Evolutionary conservation across 768 basidiomycete genomes (phyloP).

Genomic region (Cyathus striatus): DNA sequence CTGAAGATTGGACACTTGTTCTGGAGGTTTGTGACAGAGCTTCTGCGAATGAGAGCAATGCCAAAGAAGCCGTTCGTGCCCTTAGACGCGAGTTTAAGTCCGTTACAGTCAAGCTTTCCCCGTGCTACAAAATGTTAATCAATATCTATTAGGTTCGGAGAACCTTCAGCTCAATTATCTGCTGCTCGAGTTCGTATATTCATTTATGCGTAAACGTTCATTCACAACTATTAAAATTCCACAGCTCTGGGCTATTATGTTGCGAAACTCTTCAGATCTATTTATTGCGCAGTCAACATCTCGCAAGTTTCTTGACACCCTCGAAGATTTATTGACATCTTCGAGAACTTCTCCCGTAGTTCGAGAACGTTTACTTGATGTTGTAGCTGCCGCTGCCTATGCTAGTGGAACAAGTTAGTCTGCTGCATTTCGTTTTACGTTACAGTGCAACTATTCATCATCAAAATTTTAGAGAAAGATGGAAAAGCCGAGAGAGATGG

Average conservation of each 20-base stretch:
- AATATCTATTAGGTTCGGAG: conserved; percentile 50
- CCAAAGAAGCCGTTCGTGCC: conserved; percentile 82
- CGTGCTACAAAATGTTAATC: conserved; percentile 3
- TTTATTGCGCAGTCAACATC: conserved; percentile 68
- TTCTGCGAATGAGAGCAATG: conserved; percentile 62
- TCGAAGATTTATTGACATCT: conserved; percentile 68
- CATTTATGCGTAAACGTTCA: not conserved
- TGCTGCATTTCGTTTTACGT: conserved; percentile 1
- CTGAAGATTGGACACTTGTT: conserved; percentile 79
- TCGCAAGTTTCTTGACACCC: conserved; percentile 73
- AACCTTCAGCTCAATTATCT: conserved; percentile 69
- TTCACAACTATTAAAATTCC: conserved; percentile 2
- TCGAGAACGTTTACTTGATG: conserved; percentile 72
- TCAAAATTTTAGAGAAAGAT: conserved; percentile 12
- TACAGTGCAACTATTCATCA: not conserved
- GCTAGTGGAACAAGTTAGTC: conserved; percentile 46
- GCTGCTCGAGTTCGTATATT: conserved; percentile 58
- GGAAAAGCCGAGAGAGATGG: conserved; percentile 30
- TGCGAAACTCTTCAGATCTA: conserved; percentile 69
- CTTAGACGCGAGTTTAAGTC: conserved; percentile 85
- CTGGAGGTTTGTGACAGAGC: conserved; percentile 85
- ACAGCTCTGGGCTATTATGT: conserved; percentile 88
- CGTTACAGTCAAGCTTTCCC: conserved; percentile 4
- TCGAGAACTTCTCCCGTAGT: conserved; percentile 74
- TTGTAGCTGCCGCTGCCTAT: conserved; percentile 79